Percentiles rank a stretch among this genome's conserved stretches.
Evolutionary conservation across 257 asterid species (phyloP).

Genomic region (Lithospermum erythrorhizon): DNA sequence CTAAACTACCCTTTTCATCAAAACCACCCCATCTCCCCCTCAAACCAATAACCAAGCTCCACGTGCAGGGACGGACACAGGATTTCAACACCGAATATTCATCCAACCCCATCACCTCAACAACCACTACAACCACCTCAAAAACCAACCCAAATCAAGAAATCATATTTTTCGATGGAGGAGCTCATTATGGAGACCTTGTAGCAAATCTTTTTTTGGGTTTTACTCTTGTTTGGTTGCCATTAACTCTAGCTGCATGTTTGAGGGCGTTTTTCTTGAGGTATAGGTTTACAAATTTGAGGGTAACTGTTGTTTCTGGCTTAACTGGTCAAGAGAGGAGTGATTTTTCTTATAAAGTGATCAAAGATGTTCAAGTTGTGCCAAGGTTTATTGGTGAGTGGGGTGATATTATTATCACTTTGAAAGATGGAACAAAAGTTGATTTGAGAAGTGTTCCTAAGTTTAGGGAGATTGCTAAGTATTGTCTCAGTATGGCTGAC

Average conservation of each 20-base stretch:
- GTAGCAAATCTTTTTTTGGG: conserved; percentile 79
- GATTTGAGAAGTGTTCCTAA: conserved; percentile 94
- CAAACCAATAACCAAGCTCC: conserved; percentile 47
- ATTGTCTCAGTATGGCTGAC: conserved; percentile 65
- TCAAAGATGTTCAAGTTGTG: conserved; percentile 86
- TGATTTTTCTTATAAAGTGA: conserved; percentile 67
- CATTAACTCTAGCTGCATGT: conserved; percentile 73
- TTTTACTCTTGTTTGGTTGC: conserved; percentile 90
- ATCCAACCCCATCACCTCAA: conserved; percentile 37
- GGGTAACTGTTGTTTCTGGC: conserved; percentile 90
- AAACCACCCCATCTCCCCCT: conserved; percentile 16
- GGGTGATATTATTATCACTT: conserved; percentile 85
- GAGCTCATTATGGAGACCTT: conserved; percentile 97
- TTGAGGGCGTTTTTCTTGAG: conserved; percentile 66
- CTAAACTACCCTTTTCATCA: conserved; percentile 19
- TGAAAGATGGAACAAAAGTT: conserved; percentile 77
- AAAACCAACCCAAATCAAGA: conserved; percentile 38
- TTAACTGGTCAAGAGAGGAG: conserved; percentile 83
- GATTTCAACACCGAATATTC: no score
- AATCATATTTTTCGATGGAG: conserved; percentile 79
- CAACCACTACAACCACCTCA: conserved; percentile 22
- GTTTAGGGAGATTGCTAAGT: conserved; percentile 90
- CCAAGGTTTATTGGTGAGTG: conserved; percentile 94
- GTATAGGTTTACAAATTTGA: conserved; percentile 68
- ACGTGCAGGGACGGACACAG: no score